These are phyloP conservation scores for Penicillium ochrochloron DNA, from an alignment of 495 filamentous ascomycete genomes.

Conservation along the genomic window DNA sequence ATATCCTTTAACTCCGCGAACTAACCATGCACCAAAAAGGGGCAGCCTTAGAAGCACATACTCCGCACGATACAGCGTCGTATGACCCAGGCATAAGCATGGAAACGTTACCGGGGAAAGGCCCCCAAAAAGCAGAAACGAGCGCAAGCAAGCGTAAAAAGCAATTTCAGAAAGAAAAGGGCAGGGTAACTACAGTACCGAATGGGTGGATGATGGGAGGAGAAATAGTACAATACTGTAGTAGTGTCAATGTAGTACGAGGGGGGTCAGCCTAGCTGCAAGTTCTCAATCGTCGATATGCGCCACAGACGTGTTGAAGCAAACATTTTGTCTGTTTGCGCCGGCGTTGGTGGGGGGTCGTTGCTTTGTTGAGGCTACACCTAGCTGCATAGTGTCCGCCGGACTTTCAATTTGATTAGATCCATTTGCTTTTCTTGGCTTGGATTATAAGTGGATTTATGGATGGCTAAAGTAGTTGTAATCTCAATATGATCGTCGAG, in stretches of 20 bases:
- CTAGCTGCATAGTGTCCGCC: not conserved
- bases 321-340: slow-evolving; percentile 4
- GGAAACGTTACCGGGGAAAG: not conserved
- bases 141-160: slow-evolving; percentile 8
- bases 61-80: no score
- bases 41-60: not conserved
- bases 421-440: not conserved
- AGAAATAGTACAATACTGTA: not conserved
- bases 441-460: not conserved
- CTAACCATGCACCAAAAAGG: slow-evolving; percentile 3
- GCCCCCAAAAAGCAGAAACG: not conserved
- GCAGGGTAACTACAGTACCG: not conserved
- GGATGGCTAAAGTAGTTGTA: not conserved
- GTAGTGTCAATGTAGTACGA: no score
- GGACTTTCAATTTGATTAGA: not conserved
- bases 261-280: not conserved
- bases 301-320: slow-evolving; percentile 18
- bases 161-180: slow-evolving; percentile 3
- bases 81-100: not conserved
- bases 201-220: not conserved
- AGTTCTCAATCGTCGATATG: not conserved
- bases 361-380: not conserved
- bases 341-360: not conserved
- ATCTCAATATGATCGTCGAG: slow-evolving; percentile 1
- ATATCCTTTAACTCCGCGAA: not conserved